Base-by-base conservation (phyloP, 352 stramenopile species). In the Phytophthora melonis region DNA sequence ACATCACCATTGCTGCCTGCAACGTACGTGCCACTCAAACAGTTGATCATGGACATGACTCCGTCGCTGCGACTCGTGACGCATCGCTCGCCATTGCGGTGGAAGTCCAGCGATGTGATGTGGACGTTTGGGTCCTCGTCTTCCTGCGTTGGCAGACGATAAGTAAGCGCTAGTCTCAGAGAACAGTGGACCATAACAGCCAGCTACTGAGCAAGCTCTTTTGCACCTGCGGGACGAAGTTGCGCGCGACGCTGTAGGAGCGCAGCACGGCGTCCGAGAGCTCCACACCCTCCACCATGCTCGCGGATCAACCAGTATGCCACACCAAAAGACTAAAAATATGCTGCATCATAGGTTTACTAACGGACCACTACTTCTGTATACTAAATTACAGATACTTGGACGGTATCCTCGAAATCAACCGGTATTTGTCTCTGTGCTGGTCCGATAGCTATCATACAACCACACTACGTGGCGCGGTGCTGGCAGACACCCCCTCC, bases 21-120 rank as follows among this genome's bases (percentile, higher is more conserved):
- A 66, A 85, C 87, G 21, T 82, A 95, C 90, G 79, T 92, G 64
- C 90, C 90, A 61, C 85, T 94, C 8, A 95, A 60, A 61, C 88
- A 95, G 77, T 97, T 94, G 68, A 95, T 86, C 49, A 93, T 82
- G 16, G 86, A 92, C 30, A 97, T 77, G 49, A 93, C 84, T 21
- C 90, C 90, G 63, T 97, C 90, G 67, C 67, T 93, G 64, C 87
- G 88, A 63, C 83, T 89, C 41, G 86, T 90, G 23, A 93, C 87
- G 66, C 87, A 95, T 32, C 89, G 78, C 32, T 94, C 87, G 47
- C 90, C 89, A 50, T 91, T 84, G 71, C 89, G 83, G 55, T 97
- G 90, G 66, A 97, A 97, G 65, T 85, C 88, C 52, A 97, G 75
- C 19, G 86, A 82, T 27, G 78, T 86, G 56, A 94, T 80, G 18